Evolutionary conservation across 73 alveolate genomes (phyloP).

Genomic region (Urostyla sp.): DNA sequence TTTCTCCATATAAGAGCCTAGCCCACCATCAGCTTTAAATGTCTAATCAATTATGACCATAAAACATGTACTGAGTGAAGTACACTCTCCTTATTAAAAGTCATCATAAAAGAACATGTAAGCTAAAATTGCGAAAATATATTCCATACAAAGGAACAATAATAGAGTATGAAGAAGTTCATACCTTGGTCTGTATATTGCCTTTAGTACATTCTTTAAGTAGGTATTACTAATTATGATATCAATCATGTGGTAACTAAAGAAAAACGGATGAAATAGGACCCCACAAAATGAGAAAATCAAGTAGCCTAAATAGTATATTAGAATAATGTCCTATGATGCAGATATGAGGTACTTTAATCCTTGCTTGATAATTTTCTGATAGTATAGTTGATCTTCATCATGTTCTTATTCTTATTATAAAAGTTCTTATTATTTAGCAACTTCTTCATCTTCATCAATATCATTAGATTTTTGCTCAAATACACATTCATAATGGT

Average conservation of each 20-base stretch:
- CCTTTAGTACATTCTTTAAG: conserved; percentile 79
- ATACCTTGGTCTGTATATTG: conserved; percentile 80
- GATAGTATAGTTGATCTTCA: neutral
- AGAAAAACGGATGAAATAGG: conserved; percentile 77
- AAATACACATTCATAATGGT: conserved; percentile 40
- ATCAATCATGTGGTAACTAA: conserved; percentile 80
- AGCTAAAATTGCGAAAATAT: conserved; percentile 70
- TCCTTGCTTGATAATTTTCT: neutral
- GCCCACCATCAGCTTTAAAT: conserved; percentile 85
- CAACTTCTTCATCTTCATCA: neutral
- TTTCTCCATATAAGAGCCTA: conserved; percentile 72
- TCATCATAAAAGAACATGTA: conserved; percentile 66
- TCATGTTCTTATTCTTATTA: neutral
- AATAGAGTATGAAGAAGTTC: conserved; percentile 73
- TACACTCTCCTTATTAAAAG: conserved; percentile 67
- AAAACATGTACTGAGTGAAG: conserved; percentile 72
- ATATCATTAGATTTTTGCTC: neutral
- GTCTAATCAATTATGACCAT: conserved; percentile 79
- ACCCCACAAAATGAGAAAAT: conserved; percentile 77
- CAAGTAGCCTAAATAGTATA: conserved; percentile 79
- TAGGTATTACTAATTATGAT: conserved; percentile 79
- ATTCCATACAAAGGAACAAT: conserved; percentile 72
- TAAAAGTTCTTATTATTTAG: neutral
- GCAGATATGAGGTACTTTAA: conserved; percentile 19
- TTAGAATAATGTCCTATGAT: conserved; percentile 65